These are phyloP conservation scores for Tetracladium marchalianum DNA, from an alignment of 495 filamentous ascomycete species.

Conservation along the genomic window DNA sequence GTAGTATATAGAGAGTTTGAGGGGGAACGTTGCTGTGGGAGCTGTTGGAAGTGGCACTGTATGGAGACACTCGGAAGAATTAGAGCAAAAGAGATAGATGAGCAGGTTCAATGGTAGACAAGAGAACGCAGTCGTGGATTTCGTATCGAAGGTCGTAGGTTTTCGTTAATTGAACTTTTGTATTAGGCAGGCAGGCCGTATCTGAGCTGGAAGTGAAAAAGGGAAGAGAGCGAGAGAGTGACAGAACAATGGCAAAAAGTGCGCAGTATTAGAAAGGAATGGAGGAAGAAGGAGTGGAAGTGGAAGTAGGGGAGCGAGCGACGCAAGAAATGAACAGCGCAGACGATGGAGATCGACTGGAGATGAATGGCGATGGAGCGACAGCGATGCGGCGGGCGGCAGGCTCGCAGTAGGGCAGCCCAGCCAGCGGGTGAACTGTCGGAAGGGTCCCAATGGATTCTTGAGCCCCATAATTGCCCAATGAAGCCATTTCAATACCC, in stretches of 20 bases:
- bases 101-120: too few relatives aligned
- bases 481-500: too few relatives aligned
- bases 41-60: too few relatives aligned
- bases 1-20: too few relatives aligned
- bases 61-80: neutral
- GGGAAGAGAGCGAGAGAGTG: conserved; percentile 11
- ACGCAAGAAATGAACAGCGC: conserved; percentile 17
- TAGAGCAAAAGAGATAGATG: neutral
- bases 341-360: conserved; percentile 21
- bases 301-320: conserved; percentile 20
- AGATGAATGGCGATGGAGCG: conserved; percentile 24
- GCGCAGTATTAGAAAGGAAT: conserved; percentile 14
- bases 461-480: too few relatives aligned
- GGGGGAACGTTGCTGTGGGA: too few relatives aligned
- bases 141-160: conserved; percentile 1
- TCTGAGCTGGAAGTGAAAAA: neutral
- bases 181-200: neutral
- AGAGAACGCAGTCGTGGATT: too few relatives aligned
- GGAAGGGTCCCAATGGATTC: too few relatives aligned
- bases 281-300: conserved; percentile 18
- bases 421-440: too few relatives aligned
- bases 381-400: neutral
- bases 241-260: neutral
- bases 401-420: too few relatives aligned
- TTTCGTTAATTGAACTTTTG: neutral